These are phyloP conservation scores for Paraphaeosphaeria minitans DNA, from an alignment of 2,329 filamentous ascomycete species.

Conservation along the genomic window DNA sequence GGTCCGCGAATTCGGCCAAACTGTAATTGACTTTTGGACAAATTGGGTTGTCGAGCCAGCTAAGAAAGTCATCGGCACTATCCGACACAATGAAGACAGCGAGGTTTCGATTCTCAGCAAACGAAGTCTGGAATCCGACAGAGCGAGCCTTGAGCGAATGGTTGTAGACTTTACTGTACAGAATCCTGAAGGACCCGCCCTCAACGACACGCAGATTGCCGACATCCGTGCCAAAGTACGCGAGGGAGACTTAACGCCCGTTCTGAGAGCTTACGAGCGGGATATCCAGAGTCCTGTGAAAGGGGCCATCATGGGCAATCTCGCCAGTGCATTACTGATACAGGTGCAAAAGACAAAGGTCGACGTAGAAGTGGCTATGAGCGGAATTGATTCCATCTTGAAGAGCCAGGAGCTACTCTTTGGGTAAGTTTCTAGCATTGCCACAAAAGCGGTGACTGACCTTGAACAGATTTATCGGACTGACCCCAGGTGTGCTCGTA, in stretches of 20 bases:
- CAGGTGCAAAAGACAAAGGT: conserved; percentile 99
- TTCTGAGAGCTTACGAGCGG: conserved; percentile 88
- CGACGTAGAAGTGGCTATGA: conserved; percentile 93
- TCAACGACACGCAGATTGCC: conserved; percentile 72
- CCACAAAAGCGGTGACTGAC: conserved; percentile 10
- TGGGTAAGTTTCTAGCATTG: conserved; percentile 53
- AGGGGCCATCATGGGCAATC: conserved; percentile 82
- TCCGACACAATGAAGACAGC: conserved; percentile 87
- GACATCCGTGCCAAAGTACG: conserved; percentile 79
- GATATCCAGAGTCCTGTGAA: conserved; percentile 82
- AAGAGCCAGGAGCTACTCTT: conserved; percentile 98
- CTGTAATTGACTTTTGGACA: conserved; percentile 85
- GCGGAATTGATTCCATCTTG: conserved; percentile 89
- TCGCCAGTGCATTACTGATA: conserved; percentile 88
- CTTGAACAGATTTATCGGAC: conserved; percentile 74
- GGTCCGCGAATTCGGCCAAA: conserved; percentile 78
- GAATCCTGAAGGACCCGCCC: conserved; percentile 68
- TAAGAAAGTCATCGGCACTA: conserved; percentile 84
- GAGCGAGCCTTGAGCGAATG: conserved; percentile 94
- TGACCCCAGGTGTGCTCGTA: conserved; percentile 92
- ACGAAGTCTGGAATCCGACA: conserved; percentile 85
- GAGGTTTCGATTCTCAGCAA: conserved; percentile 98
- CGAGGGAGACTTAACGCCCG: conserved; percentile 90
- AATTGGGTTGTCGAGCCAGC: conserved; percentile 94
- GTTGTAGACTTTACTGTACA: conserved; percentile 94